Evolutionary conservation across 352 stramenopile genomes (phyloP).

Genomic region (Phytophthora capsici): DNA sequence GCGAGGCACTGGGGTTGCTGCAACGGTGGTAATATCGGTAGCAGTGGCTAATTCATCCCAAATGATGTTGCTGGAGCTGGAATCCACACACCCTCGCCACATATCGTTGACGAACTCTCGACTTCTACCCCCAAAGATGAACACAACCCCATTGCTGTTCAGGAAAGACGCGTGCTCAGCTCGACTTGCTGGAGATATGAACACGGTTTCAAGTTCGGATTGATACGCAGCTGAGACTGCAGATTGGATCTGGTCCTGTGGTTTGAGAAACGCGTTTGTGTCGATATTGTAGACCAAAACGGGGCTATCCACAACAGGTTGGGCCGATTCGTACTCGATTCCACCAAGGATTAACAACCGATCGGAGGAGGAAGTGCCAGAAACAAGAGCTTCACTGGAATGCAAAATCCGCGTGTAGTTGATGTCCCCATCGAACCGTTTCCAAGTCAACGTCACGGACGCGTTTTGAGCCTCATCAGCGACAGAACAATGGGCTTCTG

Average conservation of each 20-base stretch:
- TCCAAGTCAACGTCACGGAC: conserved; percentile 46
- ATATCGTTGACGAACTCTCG: conserved; percentile 65
- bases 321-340: conserved; percentile 74
- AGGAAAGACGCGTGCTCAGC: conserved; percentile 61
- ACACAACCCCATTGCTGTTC: conserved; percentile 36
- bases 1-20: conserved; percentile 43
- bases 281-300: conserved; percentile 60
- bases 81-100: conserved; percentile 65
- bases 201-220: conserved; percentile 51
- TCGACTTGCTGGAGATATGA: conserved; percentile 64
- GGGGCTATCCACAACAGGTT: conserved; percentile 62
- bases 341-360: conserved; percentile 64
- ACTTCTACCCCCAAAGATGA: conserved; percentile 64
- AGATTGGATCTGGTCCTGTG: conserved; percentile 61
- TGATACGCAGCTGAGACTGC: conserved; percentile 32
- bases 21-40: conserved; percentile 38
- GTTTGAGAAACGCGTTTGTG: conserved; percentile 47
- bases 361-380: conserved; percentile 10
- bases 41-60: conserved; percentile 63
- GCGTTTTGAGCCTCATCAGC: conserved; percentile 46
- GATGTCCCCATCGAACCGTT: conserved; percentile 33
- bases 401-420: conserved; percentile 65
- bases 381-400: conserved; percentile 37
- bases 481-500: conserved; percentile 38
- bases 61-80: conserved; percentile 36